These are phyloP conservation scores for Vanilla planifolia DNA, from an alignment of 106 monocot genomes.

Conservation along the genomic window DNA sequence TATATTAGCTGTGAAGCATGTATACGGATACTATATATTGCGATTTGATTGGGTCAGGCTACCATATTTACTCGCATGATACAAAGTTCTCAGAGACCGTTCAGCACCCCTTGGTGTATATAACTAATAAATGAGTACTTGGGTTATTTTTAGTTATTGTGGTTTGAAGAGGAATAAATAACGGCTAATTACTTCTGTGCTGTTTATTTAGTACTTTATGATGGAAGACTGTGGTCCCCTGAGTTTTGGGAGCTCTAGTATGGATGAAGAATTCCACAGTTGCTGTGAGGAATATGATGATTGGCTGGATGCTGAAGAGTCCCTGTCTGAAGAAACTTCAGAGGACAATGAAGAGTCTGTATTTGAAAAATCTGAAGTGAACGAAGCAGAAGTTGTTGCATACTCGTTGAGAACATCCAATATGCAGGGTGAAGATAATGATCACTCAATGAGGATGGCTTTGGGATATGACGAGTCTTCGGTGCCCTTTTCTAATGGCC, in stretches of 20 bases:
- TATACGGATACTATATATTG: too few species aligned
- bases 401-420: conserved; percentile 1
- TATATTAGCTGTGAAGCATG: too few species aligned
- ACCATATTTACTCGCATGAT: not conserved
- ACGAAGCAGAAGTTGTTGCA: not conserved
- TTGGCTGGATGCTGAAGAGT: conserved; percentile 68
- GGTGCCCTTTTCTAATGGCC: not conserved
- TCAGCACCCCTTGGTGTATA: not conserved
- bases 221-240: conserved; percentile 6
- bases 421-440: not conserved
- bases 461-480: not conserved
- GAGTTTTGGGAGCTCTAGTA: conserved; percentile 24
- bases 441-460: not conserved
- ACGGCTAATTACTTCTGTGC: too few species aligned
- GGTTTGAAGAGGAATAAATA: too few species aligned
- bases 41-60: conserved; percentile 3
- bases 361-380: not conserved
- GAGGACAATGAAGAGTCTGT: conserved; percentile 1
- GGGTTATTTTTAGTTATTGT: too few species aligned
- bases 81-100: not conserved
- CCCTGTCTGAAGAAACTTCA: conserved; percentile 9
- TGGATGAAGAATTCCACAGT: conserved; percentile 73
- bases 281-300: conserved; percentile 75
- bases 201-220: not conserved
- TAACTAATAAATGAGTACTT: not conserved